Evolutionary conservation across 345 rosid species (phyloP), one percentile per base, ranked within the genome.

Genomic region (Salix exigua): DNA sequence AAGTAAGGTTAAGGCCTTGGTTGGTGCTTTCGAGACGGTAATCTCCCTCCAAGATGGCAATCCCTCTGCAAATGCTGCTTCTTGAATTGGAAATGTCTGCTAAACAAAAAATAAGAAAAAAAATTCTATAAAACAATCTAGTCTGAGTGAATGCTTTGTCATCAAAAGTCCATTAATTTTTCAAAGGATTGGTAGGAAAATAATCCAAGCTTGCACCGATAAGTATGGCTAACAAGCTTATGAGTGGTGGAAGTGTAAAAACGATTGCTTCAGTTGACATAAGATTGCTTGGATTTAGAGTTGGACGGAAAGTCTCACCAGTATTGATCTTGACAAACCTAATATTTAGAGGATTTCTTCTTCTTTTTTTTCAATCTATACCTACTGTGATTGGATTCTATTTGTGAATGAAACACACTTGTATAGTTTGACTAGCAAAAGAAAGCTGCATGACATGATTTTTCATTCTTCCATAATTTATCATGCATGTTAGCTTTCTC

Each of bases 1-100:
- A 82, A 91, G 97, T 80, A 94, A 93, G 87, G 99, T 96, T 31
- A 91, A 93, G 81, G 99, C 97, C 75, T 86, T 96, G 85, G 99
- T 94, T 25, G 94, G 98, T 50, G 99, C 98, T 60, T 96, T 96
- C 78, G 98, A 96, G 84, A 84, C 98, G 4, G 95, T 96, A 78
- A 96, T 96, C 85, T 93, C 95, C 72, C 90, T 93, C 64, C 94
- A 91, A 80, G 94, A 89, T 48, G 63, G 30, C 70, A 86, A 86
- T 61, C 86, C 92, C 74, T 73, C 76, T 17, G 77, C 80, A 71
- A 64, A 28, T 25, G 18, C 35, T 71, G 53, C 18, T 76, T 72
- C 77, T 12, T 80, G 75, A 77, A 60, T 71, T 31, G 44, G 64
- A 66, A 28, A 5, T 38, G 23, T 37, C 64, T 25, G 64, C 5